Percentiles rank a stretch among this genome's conserved stretches.
Conservation (phyloP, 305 asterid species). For the Solanum hybrid region DNA sequence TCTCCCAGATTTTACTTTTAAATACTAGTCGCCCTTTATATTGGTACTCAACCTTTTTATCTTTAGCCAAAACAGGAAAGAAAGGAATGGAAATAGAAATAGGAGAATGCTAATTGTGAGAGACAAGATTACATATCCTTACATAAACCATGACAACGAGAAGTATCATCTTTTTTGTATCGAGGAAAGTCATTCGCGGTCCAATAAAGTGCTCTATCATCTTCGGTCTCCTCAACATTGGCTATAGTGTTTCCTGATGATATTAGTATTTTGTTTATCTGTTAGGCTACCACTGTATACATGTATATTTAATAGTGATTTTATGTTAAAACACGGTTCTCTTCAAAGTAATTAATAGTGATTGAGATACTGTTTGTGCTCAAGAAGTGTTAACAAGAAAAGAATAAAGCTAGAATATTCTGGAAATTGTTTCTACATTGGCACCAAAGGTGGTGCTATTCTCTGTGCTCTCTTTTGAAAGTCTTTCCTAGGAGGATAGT, state of each 20-base stretch:
- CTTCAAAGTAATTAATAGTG: not conserved
- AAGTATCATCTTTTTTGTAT: not conserved
- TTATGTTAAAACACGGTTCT: not conserved
- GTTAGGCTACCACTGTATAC: not conserved
- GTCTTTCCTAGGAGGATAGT: not conserved
- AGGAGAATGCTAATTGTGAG: not conserved
- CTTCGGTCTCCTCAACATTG: not conserved
- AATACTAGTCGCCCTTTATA: not conserved
- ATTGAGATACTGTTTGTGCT: not conserved
- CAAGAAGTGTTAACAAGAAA: not conserved
- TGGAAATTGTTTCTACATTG: not conserved
- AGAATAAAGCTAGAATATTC: not conserved
- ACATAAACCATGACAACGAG: not conserved
- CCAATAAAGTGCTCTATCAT: not conserved
- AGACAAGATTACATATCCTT: not conserved
- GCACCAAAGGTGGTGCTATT: not conserved
- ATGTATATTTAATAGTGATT: not conserved
- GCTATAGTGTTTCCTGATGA: not conserved
- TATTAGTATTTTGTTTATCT: not conserved
- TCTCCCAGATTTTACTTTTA: not conserved
- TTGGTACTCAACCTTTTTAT: not conserved
- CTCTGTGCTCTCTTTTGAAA: not conserved
- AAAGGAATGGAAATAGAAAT: not conserved
- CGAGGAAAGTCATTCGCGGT: not conserved
- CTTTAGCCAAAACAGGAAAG: not conserved